phyloP scores from a whole-genome alignment of 495 filamentous ascomycete species.

The Endocarpon pusillum region DNA sequence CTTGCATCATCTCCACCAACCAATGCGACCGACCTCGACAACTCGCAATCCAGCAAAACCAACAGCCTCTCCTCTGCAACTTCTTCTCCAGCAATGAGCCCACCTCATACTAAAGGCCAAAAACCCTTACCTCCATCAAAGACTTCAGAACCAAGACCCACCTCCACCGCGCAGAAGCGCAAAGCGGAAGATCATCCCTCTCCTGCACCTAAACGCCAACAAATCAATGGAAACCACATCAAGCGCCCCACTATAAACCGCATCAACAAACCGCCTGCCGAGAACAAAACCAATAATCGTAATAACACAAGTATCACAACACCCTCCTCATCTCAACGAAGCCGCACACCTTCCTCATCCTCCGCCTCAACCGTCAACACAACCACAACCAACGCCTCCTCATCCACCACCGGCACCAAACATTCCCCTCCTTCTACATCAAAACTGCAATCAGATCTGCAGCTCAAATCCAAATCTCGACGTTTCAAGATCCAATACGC shows the following conservation, averaged over 20 bases:
- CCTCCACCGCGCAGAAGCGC: slow-evolving; percentile 4
- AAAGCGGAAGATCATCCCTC: neutral
- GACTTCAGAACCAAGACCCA: slow-evolving; percentile 7
- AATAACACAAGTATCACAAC: neutral
- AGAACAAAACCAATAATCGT: slow-evolving; percentile 1
- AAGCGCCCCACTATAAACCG: neutral
- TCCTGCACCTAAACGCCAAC: neutral
- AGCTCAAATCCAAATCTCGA: slow-evolving; percentile 10
- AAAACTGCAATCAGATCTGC: slow-evolving; percentile 6
- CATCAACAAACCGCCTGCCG: neutral
- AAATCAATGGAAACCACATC: neutral
- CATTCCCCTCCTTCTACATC: too few species aligned
- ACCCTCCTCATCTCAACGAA: slow-evolving; percentile 1
- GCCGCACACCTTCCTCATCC: too few species aligned
- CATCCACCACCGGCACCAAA: too few species aligned
- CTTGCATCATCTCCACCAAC: slow-evolving; percentile 59
- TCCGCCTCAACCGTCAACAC: too few species aligned
- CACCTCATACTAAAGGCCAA: slow-evolving; percentile 2
- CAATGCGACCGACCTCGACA: slow-evolving; percentile 49
- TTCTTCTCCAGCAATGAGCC: slow-evolving; percentile 9
- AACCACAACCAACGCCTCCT: too few species aligned
- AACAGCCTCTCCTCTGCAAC: slow-evolving; percentile 25
- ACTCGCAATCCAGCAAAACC: slow-evolving; percentile 23
- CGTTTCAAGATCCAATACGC: slow-evolving; percentile 16
- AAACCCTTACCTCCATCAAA: slow-evolving; percentile 9